These are phyloP conservation scores for Musa itinerans DNA, from an alignment of 176 grass and related monocot species.

Conservation along the genomic window DNA sequence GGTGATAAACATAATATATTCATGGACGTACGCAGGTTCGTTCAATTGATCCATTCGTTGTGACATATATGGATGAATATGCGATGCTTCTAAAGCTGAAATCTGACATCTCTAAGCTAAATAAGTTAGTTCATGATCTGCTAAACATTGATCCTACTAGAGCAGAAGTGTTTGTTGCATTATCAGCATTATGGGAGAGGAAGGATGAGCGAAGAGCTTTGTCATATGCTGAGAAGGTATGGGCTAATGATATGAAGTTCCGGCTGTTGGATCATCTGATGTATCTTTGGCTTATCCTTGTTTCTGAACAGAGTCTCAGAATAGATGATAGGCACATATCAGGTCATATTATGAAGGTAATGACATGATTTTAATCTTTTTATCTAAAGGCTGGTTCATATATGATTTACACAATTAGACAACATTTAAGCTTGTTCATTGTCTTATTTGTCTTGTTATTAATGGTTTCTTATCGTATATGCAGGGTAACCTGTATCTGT, in stretches of 20 bases:
- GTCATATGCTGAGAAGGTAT: slow-evolving; percentile 85
- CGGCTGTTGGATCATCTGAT: slow-evolving; percentile 17
- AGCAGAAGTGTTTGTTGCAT: slow-evolving; percentile 85
- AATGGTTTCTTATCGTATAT: slow-evolving; percentile 11
- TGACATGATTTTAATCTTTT: background rate
- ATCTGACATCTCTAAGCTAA: slow-evolving; percentile 71
- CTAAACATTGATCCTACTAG: slow-evolving; percentile 76
- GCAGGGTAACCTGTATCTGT: slow-evolving; percentile 78
- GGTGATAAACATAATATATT: background rate
- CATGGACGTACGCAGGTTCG: slow-evolving; percentile 37
- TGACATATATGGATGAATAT: slow-evolving; percentile 98
- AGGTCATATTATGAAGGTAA: slow-evolving; percentile 98
- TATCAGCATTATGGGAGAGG: slow-evolving; percentile 90
- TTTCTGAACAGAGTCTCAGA: slow-evolving; percentile 61
- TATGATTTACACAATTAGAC: background rate
- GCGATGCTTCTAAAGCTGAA: slow-evolving; percentile 89
- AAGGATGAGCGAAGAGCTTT: slow-evolving; percentile 82
- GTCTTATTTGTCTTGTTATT: slow-evolving; percentile 6
- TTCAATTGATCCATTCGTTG: slow-evolving; percentile 65
- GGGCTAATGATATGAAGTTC: slow-evolving; percentile 5
- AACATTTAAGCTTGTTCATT: background rate
- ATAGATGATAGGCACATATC: slow-evolving; percentile 94
- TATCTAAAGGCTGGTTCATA: background rate
- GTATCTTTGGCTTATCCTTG: slow-evolving; percentile 19
- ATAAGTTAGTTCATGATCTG: slow-evolving; percentile 94